Base-by-base conservation (phyloP, 371 early-diverging fungal genomes). In the Mortierella polycephala region DNA sequence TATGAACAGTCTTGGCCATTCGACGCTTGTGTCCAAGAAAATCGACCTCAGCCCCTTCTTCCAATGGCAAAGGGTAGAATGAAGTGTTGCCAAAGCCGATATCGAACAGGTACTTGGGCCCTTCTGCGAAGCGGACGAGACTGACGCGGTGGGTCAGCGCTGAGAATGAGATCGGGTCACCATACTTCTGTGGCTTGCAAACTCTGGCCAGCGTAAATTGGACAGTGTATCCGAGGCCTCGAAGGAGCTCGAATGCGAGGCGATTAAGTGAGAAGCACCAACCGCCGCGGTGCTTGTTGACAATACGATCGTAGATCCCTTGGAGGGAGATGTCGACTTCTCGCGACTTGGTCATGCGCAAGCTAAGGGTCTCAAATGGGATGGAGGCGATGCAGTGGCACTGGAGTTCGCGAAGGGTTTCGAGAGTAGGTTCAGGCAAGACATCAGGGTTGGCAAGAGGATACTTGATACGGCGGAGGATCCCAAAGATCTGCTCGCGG, bases 251-350 rank as follows among this genome's bases (percentile, higher is more conserved):
- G 30, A 18, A 62, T 0, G 49, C 61, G 39, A 73, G 63, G 7
- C 47, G 30, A 49, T 73, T 73, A 54, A 67, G 62, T 8, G 73
- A 73, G 41, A 73, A 62, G 44, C 73, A 73, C 67, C 67, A 73
- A 10, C 73, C 73, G 2, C 73, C 73, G 3, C 73, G 73, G 18
- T 57, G 56, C 16, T 67, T 61, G 58, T 58, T 66, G 47, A 73
- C 54, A 14, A 67, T 14, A 11, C 73, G 73, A 47, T 73, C 63
- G 37, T 62, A 67, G 50, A 73, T 73, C 1, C 67, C 67, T 11
- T 73, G 47, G 0, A 67, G 54, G 7, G 73, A 46, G 30, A 62
- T 58, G n/a, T 73, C 67, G n/a, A 73, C 67, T 3, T 1, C n/a
- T 8, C 67, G 67, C 16, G 61, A 6, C 18, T 52, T 23, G 9